Percentiles rank a stretch among this genome's conserved stretches.
These are phyloP conservation scores for Leucocoprinus birnbaumii DNA, from an alignment of 768 basidiomycete genomes.

Conservation along the genomic window DNA sequence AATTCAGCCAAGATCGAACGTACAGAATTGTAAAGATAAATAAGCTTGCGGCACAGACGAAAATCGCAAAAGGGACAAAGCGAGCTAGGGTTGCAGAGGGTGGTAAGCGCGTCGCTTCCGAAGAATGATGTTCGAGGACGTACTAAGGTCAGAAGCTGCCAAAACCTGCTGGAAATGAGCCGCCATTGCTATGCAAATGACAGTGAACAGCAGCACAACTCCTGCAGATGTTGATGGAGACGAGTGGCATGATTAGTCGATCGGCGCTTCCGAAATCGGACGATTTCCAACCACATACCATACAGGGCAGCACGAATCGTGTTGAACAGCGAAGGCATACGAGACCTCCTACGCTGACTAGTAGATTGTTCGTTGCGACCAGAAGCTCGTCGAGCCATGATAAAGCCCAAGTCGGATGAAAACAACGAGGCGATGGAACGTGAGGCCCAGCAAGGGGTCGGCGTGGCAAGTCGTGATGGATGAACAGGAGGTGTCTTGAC, in stretches of 20 bases:
- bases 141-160: conserved; percentile 78
- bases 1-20: conserved; percentile 22
- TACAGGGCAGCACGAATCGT: conserved; percentile 66
- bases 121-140: conserved; percentile 21
- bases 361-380: conserved; percentile 23
- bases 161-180: conserved; percentile 73
- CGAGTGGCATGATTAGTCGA: not conserved
- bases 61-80: conserved; percentile 84
- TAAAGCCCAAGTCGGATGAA: conserved; percentile 34
- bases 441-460: conserved; percentile 24
- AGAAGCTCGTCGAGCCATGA: conserved; percentile 37
- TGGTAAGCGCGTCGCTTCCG: conserved; percentile 12
- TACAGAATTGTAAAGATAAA: conserved; percentile 67
- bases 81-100: conserved; percentile 51
- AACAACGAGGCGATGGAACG: conserved; percentile 43
- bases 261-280: conserved; percentile 3
- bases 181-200: conserved; percentile 78
- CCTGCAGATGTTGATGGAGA: conserved; percentile 39
- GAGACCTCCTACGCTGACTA: conserved; percentile 27
- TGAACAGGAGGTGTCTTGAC: not conserved
- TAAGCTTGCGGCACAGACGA: conserved; percentile 70
- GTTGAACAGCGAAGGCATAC: conserved; percentile 74
- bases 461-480: conserved; percentile 17
- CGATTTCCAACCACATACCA: conserved; percentile 37
- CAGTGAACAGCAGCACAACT: conserved; percentile 67